Evolutionary conservation across 306 rosid species (phyloP).

Genomic region (Parietaria judaica): DNA sequence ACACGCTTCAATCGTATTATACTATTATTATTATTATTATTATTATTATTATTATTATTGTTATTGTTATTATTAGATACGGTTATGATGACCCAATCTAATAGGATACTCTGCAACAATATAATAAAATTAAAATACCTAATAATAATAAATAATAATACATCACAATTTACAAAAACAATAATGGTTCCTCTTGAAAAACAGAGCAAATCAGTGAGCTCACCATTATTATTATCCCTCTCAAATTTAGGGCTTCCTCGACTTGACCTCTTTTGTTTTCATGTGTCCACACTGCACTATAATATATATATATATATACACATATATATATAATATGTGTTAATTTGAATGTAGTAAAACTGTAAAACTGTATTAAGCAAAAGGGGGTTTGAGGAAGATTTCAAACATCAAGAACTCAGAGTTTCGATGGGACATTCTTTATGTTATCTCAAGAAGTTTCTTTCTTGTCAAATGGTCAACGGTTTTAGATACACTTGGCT

Average conservation of each 20-base stretch:
- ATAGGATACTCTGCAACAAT: constrained; percentile 34
- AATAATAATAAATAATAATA: neutral
- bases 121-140: neutral
- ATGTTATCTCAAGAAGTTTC: constrained; percentile 7
- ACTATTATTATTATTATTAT: neutral
- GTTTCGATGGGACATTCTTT: constrained; percentile 57
- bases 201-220: too few relatives aligned
- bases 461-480: constrained; percentile 31
- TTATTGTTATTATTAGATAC: constrained; percentile 33
- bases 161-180: too few relatives aligned
- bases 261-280: constrained; percentile 18
- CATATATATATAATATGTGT: neutral
- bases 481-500: neutral
- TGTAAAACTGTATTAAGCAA: too few relatives aligned
- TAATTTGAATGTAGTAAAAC: too few relatives aligned
- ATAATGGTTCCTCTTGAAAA: neutral
- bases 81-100: constrained; percentile 63
- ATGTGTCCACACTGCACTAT: neutral
- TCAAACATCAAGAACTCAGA: constrained; percentile 9
- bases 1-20: constrained; percentile 5
- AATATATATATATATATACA: neutral
- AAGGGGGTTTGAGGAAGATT: constrained; percentile 10
- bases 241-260: constrained; percentile 2
- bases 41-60: too few relatives aligned
- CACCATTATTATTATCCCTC: neutral